A percentile compares a stretch with the other conserved stretches of the same genome.
These are phyloP conservation scores for Kernera saxatilis DNA, from an alignment of 345 rosid genomes.

Conservation along the genomic window DNA sequence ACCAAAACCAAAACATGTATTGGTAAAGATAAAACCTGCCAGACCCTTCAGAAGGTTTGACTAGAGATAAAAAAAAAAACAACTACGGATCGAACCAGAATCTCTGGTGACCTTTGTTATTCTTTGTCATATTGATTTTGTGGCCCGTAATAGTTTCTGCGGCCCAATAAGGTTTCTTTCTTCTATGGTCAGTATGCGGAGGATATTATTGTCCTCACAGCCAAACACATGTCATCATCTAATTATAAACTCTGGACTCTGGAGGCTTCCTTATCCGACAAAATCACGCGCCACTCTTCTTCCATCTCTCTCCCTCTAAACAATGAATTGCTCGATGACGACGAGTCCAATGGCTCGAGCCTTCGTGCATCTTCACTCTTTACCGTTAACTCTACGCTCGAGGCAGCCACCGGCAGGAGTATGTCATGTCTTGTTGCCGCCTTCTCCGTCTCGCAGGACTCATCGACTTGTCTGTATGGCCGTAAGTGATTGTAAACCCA, in stretches of 20 bases:
- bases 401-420: constrained; percentile 14
- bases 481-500: constrained; percentile 39
- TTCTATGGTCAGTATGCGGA: too few species aligned
- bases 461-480: constrained; percentile 81
- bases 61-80: too few species aligned
- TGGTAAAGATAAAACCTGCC: too few species aligned
- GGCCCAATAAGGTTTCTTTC: too few species aligned
- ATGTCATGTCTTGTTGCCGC: constrained; percentile 25
- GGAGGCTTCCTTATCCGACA: constrained; percentile 21
- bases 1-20: too few species aligned
- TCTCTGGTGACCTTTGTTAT: too few species aligned
- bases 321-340: constrained; percentile 40
- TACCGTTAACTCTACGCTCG: constrained; percentile 17
- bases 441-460: constrained; percentile 28
- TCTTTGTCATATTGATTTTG: too few species aligned
- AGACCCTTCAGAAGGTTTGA: too few species aligned
- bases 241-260: too few species aligned
- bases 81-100: too few species aligned
- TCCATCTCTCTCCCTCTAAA: background rate
- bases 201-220: background rate
- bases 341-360: constrained; percentile 45
- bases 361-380: constrained; percentile 19
- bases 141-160: too few species aligned
- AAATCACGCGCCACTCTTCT: constrained; percentile 16
- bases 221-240: constrained; percentile 15